Percentiles rank a stretch among this genome's conserved stretches.
These are phyloP conservation scores for Penicillium sclerotiorum DNA, from an alignment of 2,329 filamentous ascomycete species.

Conservation along the genomic window DNA sequence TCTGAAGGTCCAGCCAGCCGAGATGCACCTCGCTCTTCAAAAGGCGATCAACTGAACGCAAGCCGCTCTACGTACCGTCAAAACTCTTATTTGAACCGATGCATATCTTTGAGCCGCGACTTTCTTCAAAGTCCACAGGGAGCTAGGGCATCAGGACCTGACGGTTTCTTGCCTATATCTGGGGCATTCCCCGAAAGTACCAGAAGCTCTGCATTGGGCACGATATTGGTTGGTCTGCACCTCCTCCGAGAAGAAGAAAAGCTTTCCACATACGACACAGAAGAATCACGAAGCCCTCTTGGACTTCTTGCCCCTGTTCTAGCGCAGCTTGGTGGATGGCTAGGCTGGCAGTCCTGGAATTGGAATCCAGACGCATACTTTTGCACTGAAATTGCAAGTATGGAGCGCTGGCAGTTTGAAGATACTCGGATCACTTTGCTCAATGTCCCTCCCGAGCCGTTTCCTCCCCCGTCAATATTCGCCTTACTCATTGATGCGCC, in stretches of 20 bases:
- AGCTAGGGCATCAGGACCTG: conserved; percentile 53
- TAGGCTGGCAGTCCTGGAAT: conserved; percentile 70
- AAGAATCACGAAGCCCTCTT: conserved; percentile 48
- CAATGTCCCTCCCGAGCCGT: conserved; percentile 53
- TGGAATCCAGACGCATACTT: conserved; percentile 58
- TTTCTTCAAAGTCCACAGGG: conserved; percentile 66
- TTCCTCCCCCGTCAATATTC: conserved; percentile 62
- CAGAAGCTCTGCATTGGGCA: conserved; percentile 65
- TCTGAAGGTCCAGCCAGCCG: conserved; percentile 24
- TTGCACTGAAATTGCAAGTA: conserved; percentile 61
- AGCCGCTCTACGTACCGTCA: conserved; percentile 35
- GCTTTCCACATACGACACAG: conserved; percentile 64
- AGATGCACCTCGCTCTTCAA: conserved; percentile 22
- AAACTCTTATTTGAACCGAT: conserved; percentile 49
- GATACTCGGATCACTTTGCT: conserved; percentile 49
- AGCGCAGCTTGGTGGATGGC: conserved; percentile 79
- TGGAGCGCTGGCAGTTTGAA: conserved; percentile 60
- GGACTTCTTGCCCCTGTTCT: conserved; percentile 70
- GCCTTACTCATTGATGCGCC: conserved; percentile 54
- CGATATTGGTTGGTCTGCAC: conserved; percentile 75
- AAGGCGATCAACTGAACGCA: conserved; percentile 24
- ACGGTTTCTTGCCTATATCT: conserved; percentile 68
- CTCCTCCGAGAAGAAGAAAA: conserved; percentile 89
- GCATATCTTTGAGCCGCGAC: conserved; percentile 62
- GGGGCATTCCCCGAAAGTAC: conserved; percentile 56